A percentile compares a stretch with the other conserved stretches of the same genome.
Conservation (phyloP, 768 basidiomycete genomes). For the Auricularia auricula-judae region DNA sequence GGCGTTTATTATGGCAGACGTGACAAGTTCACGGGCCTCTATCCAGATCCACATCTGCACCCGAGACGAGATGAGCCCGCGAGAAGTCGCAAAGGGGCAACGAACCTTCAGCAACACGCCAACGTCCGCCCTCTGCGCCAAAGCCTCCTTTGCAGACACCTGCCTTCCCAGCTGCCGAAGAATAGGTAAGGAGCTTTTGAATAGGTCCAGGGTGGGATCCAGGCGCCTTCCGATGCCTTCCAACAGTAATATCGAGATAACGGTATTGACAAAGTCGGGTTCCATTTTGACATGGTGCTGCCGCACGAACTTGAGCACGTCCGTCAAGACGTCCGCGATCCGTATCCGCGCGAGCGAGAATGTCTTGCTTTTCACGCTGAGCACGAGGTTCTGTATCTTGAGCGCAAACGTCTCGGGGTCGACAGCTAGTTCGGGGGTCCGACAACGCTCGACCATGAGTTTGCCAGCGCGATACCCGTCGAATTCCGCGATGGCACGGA, state of each 20-base stretch:
- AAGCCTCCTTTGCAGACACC: constrained; percentile 65
- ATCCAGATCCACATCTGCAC: constrained; percentile 82
- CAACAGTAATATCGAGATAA: constrained; percentile 83
- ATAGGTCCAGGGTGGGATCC: constrained; percentile 85
- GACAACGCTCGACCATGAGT: constrained; percentile 93
- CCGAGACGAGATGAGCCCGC: constrained; percentile 5
- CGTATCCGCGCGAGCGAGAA: constrained; percentile 96
- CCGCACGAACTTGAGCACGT: constrained; percentile 78
- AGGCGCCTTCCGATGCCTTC: constrained; percentile 94
- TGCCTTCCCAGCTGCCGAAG: constrained; percentile 82
- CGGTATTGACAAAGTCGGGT: constrained; percentile 96
- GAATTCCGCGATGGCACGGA: constrained; percentile 90
- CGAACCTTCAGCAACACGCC: constrained; percentile 83
- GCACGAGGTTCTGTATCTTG: constrained; percentile 93
- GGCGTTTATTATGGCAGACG: constrained; percentile 63
- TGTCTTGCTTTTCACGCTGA: constrained; percentile 90
- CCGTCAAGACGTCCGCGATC: constrained; percentile 84
- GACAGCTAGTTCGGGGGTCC: constrained; percentile 78
- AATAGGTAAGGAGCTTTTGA: constrained; percentile 92
- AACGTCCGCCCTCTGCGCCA: constrained; percentile 50
- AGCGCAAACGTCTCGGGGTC: constrained; percentile 94
- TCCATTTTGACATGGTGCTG: constrained; percentile 97
- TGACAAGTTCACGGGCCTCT: constrained; percentile 82
- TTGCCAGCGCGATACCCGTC: constrained; percentile 93
- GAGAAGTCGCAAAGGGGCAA: neutral